Base-by-base conservation (phyloP, 2,329 filamentous ascomycete genomes). In the Arthrobotrys iridis region DNA sequence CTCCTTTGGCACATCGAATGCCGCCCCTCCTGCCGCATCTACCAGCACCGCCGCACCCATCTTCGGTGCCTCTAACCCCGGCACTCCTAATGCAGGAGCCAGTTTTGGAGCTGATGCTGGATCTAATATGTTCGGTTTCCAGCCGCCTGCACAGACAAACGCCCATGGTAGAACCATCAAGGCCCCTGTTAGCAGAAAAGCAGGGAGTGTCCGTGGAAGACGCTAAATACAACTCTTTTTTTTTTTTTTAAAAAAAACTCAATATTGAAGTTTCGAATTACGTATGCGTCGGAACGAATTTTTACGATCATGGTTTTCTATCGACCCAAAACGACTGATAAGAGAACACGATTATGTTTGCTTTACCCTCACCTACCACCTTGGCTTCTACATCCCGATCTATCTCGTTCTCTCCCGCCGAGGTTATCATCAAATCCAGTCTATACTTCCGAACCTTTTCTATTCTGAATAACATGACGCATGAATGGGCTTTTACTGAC, bases 131-230 rank as follows among this genome's bases (percentile, higher is more conserved):
- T 76, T 76, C 30, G 65, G 72, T 10, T 76, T 71, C 50, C 72
- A 76, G 18, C 72, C 72, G 1, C 58, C 63, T 13, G 18, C 50
- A 26, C 58, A 63, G 10, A 66, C 57, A 7, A 67, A 67, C 24
- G 41, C 65, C 8, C 55, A 71, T 18, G 72, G 72, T 1, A 65
- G 72, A 15, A 62, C 13, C 11, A 76, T 76, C 52, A 76, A 76
- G 28, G 33, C 64, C 5, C 41, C 72, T 3, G 72, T 76, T 13
- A 71, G 65, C 52, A 48, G 72, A 3, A 76, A 71, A 13, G 18
- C 62, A 7, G 72, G 72, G 22, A 76, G 72, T 35, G 52, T 76
- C 35, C 72, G 72, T n/a, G 62, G 70, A 2, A 37, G 58, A 10
- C 63, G 63, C 41, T 75, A 52, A 55, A 20, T 41, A 48, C 22